phyloP scores from a whole-genome alignment of 2,329 filamentous ascomycete species.

The Blastomyces percursus region DNA sequence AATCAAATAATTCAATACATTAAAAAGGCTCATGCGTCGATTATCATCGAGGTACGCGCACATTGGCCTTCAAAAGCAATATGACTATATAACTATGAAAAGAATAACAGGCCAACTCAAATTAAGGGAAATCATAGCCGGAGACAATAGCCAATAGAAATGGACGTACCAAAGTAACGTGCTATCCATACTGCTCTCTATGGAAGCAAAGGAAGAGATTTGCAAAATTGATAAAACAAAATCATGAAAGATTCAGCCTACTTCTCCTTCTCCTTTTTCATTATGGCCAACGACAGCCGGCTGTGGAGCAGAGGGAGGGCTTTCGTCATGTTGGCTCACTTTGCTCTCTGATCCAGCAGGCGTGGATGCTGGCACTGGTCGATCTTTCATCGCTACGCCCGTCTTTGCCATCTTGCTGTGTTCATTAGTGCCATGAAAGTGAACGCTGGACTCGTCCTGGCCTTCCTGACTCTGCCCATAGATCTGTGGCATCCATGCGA shows the following conservation, averaged over 20 bases:
- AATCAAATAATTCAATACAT: no score
- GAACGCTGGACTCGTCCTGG: conserved; percentile 45
- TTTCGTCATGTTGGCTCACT: not conserved
- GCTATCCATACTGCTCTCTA: not conserved
- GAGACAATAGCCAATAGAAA: not conserved
- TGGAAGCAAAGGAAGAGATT: not conserved
- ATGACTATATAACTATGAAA: not conserved
- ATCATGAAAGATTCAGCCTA: not conserved
- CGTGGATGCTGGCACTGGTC: not conserved
- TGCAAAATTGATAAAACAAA: not conserved
- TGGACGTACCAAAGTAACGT: not conserved
- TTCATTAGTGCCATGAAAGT: conserved; percentile 49
- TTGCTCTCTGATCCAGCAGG: not conserved
- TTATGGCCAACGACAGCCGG: not conserved
- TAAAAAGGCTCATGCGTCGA: not conserved
- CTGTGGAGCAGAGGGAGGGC: not conserved
- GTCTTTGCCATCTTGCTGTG: conserved; percentile 45
- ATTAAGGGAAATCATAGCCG: not conserved
- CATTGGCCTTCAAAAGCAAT: not conserved
- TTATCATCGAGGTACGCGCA: not conserved
- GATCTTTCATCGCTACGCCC: conserved; percentile 19
- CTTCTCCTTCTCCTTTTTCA: not conserved
- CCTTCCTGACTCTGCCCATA: conserved; percentile 36
- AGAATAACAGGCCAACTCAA: not conserved
- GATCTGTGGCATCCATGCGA: conserved; percentile 40